Evolutionary conservation across 768 basidiomycete genomes (phyloP).

Genomic region (Rhodotorula babjevae): DNA sequence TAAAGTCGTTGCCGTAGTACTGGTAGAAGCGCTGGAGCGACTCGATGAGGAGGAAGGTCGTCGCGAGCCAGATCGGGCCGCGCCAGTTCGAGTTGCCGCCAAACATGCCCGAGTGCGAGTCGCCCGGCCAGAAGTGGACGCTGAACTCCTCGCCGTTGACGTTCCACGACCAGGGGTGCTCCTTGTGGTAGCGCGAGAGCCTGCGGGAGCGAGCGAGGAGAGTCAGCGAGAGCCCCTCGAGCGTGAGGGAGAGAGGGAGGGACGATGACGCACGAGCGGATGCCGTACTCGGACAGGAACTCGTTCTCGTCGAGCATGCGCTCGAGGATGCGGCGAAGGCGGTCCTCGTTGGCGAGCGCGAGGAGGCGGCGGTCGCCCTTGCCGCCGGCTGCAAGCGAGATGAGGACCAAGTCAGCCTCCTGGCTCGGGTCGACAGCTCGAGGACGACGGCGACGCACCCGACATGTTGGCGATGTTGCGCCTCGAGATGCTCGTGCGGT

Average conservation of each 20-base stretch:
- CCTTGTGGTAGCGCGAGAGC: conserved; percentile 81
- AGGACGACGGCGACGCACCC: conserved; percentile 51
- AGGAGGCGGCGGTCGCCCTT: conserved; percentile 80
- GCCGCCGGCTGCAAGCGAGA: conserved; percentile 52
- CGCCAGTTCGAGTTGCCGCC: conserved; percentile 57
- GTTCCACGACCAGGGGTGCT: conserved; percentile 89
- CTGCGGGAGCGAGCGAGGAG: conserved; percentile 48
- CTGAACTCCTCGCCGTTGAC: conserved; percentile 88
- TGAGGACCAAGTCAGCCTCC: not conserved
- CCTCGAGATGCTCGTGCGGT: conserved; percentile 76
- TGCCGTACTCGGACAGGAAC: conserved; percentile 90
- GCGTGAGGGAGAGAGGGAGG: not conserved
- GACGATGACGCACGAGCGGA: conserved; percentile 70
- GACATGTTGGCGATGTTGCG: conserved; percentile 97
- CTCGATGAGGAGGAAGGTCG: conserved; percentile 92
- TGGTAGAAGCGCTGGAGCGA: conserved; percentile 94
- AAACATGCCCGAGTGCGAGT: conserved; percentile 95
- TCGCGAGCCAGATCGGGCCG: conserved; percentile 73
- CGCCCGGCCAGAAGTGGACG: conserved; percentile 96
- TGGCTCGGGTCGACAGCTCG: not conserved
- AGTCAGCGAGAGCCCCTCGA: not conserved
- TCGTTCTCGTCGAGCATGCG: conserved; percentile 98
- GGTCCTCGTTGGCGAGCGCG: conserved; percentile 85
- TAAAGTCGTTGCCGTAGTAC: conserved; percentile 88
- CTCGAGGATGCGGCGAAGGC: conserved; percentile 77